Evolutionary conservation across 2,329 filamentous ascomycete species (phyloP).

Genomic region (Zalaria sp.): DNA sequence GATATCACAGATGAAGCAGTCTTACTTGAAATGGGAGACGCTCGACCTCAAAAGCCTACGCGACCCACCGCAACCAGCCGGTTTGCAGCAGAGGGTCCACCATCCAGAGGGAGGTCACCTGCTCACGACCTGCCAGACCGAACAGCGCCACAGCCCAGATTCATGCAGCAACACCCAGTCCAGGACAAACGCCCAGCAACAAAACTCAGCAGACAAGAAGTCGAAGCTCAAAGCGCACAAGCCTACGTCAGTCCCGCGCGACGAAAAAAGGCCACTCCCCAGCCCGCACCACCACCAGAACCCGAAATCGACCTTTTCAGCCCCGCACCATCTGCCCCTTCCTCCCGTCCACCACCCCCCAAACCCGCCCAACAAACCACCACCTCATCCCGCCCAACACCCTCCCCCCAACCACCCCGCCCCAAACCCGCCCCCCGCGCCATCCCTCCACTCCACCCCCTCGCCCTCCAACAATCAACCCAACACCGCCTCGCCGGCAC

Average conservation of each 20-base stretch:
- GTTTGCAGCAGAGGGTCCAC: constrained; percentile 6
- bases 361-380: constrained; percentile 2
- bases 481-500: constrained; percentile 67
- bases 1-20: constrained; percentile 45
- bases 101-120: constrained; percentile 12
- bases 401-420: constrained; percentile 21
- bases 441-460: constrained; percentile 53
- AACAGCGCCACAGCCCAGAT: constrained; percentile 23
- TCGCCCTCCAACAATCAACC: constrained; percentile 61
- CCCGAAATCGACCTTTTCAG: constrained; percentile 21
- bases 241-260: constrained; percentile 80
- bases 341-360: neutral
- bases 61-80: constrained; percentile 13
- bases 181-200: constrained; percentile 24
- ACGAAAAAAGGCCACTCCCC: constrained; percentile 53
- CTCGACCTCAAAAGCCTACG: constrained; percentile 35
- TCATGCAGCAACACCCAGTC: constrained; percentile 25
- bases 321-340: constrained; percentile 8
- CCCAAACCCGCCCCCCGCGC: constrained; percentile 39
- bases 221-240: constrained; percentile 68
- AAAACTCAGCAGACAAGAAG: constrained; percentile 57
- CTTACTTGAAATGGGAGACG: constrained; percentile 57
- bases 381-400: constrained; percentile 2
- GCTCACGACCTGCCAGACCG: constrained; percentile 21
- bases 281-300: constrained; percentile 13